Evolutionary conservation across 371 early-diverging fungal species (phyloP), one percentile per base, ranked within the genome.

Genomic region (Haplosporangium sp.): DNA sequence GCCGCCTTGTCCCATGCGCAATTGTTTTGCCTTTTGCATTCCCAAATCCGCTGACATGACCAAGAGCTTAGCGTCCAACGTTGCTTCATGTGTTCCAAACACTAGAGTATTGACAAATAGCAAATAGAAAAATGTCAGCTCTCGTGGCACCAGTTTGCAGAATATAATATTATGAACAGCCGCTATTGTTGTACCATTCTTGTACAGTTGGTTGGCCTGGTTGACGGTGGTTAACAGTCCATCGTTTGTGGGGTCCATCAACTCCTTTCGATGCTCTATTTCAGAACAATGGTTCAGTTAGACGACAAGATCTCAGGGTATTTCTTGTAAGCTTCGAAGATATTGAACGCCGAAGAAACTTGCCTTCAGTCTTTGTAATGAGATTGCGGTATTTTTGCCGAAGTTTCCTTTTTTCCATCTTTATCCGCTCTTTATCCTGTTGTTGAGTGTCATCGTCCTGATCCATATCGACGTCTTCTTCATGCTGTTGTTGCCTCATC

Each of bases 51-150:
- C 92, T 0, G 94, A 86, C 29, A 90, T 58, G 8, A 91, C 85
- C 20, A 96, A 82, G 2, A 95, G 77, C 37, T 86, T 84, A 10
- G 96, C 91, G 85, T 97, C 98, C 50, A 96, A 85, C 0, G 93
- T 87, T 18, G 96, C 98, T 84, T 97, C 98, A n/a, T 92, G 89
- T 0, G 95, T 88, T 55, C 87, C 88, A 29, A 76, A 82, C 11
- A 94, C 95, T 90, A 69, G n/a, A n/a, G n/a, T n/a, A n/a, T n/a
- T n/a, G n/a, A n/a, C n/a, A n/a, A n/a, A n/a, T n/a, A n/a, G n/a
- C n/a, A n/a, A n/a, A n/a, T n/a, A n/a, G n/a, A n/a, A 41, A 20
- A 1, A n/a, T 14, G 1, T 3, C 29, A 13, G 8, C n/a, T 7
- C 1, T 37, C 53, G 6, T 41, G 9, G 9, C 41, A 36, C 29